phyloP scores from a whole-genome alignment of 495 filamentous ascomycete species.

The Cudoniella acicularis region DNA sequence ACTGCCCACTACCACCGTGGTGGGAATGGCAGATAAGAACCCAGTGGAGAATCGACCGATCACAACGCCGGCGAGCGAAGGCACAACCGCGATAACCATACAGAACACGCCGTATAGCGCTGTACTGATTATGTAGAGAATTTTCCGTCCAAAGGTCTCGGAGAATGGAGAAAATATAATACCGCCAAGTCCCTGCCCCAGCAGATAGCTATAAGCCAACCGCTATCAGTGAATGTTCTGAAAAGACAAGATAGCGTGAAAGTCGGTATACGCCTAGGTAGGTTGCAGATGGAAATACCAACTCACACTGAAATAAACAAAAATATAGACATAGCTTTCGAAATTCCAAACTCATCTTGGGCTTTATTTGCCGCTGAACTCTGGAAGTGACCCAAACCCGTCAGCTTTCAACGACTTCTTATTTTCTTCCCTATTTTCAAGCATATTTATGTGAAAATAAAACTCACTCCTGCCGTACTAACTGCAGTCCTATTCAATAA shows the following conservation, averaged over 20 bases:
- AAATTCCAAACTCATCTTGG: constrained; percentile 17
- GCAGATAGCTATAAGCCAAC: constrained; percentile 48
- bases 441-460: neutral
- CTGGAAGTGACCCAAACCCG: too few relatives aligned
- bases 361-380: constrained; percentile 16
- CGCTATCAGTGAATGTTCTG: too few relatives aligned
- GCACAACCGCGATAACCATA: constrained; percentile 37
- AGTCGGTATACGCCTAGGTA: too few relatives aligned
- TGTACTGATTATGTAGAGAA: constrained; percentile 45
- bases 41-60: constrained; percentile 44
- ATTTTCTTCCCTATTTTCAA: neutral
- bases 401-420: too few relatives aligned
- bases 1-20: constrained; percentile 46
- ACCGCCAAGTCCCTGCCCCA: constrained; percentile 47
- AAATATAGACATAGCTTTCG: constrained; percentile 1
- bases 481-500: constrained; percentile 13
- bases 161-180: constrained; percentile 50
- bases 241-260: too few relatives aligned
- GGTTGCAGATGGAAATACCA: too few relatives aligned
- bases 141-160: constrained; percentile 49
- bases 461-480: constrained; percentile 15
- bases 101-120: constrained; percentile 40
- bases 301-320: constrained; percentile 6
- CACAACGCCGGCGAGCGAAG: constrained; percentile 34
- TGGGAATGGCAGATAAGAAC: constrained; percentile 46